A percentile compares a stretch with the other conserved stretches of the same genome.
These are phyloP conservation scores for Ochetophila trinervis DNA, from an alignment of 306 rosid species.

Conservation along the genomic window DNA sequence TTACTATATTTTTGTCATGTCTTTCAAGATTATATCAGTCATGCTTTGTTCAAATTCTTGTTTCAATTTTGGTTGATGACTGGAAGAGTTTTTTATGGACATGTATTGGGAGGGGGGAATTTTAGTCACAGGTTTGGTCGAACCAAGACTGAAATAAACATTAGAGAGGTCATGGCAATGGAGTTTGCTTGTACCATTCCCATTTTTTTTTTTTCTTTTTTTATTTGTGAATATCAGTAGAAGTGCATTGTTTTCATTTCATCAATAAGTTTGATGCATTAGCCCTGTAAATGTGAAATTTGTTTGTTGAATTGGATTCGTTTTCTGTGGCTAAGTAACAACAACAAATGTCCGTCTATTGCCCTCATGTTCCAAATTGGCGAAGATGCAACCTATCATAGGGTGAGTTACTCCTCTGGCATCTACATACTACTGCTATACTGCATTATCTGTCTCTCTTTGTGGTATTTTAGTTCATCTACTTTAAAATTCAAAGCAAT, in stretches of 20 bases:
- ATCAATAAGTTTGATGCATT: conserved; percentile 9
- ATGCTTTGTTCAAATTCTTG: neutral
- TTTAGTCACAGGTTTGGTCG: too few relatives aligned
- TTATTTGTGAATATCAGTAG: neutral
- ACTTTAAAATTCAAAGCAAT: conserved; percentile 18
- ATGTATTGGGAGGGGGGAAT: too few relatives aligned
- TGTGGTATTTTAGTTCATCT: neutral
- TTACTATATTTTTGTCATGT: neutral
- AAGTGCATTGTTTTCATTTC: conserved; percentile 6
- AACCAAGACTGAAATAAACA: too few relatives aligned
- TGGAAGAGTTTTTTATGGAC: too few relatives aligned
- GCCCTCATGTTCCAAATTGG: conserved; percentile 96
- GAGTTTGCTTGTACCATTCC: too few relatives aligned
- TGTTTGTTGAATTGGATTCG: conserved; percentile 23
- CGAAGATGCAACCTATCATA: conserved; percentile 68
- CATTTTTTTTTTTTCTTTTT: too few relatives aligned
- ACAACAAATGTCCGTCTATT: conserved; percentile 79
- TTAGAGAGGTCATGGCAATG: neutral
- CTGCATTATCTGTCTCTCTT: conserved; percentile 8
- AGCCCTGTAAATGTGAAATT: conserved; percentile 6
- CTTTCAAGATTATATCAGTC: conserved; percentile 1
- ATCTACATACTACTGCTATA: conserved; percentile 6
- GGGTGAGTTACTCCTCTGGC: conserved; percentile 42
- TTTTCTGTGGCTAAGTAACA: conserved; percentile 48
- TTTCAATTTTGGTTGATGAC: conserved; percentile 4